These are phyloP conservation scores for Chaetoscypha palmicola DNA, from an alignment of 2,329 filamentous ascomycete genomes.

Conservation along the genomic window DNA sequence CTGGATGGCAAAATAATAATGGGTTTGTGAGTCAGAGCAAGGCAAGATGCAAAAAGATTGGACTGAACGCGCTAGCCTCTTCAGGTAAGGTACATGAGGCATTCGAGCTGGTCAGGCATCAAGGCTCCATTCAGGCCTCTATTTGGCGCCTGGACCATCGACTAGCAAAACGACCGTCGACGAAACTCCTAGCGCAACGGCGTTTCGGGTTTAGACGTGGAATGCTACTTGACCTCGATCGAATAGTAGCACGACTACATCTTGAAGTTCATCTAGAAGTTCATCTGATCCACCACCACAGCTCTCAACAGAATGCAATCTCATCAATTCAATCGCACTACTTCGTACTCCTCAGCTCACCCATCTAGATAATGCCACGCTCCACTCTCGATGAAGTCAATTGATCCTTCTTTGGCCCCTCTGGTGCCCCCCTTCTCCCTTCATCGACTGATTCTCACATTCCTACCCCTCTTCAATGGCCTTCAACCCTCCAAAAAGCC, in stretches of 20 bases:
- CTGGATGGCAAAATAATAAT: constrained; percentile 3
- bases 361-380: neutral
- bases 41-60: neutral
- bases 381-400: neutral
- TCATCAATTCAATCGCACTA: neutral
- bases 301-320: neutral
- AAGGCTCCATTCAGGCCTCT: neutral
- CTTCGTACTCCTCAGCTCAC: no score
- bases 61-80: neutral
- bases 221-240: no score
- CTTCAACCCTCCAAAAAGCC: neutral
- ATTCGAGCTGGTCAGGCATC: neutral
- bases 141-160: neutral
- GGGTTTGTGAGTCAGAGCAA: constrained; percentile 5
- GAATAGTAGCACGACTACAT: no score
- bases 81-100: neutral
- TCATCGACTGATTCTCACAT: neutral
- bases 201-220: neutral
- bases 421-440: neutral
- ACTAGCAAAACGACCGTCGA: no score
- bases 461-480: neutral
- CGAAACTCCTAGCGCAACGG: neutral
- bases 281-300: no score
- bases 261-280: no score
- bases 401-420: neutral